Conservation (phyloP, 1,139 yeast species). For the Candida neerlandica region DNA sequence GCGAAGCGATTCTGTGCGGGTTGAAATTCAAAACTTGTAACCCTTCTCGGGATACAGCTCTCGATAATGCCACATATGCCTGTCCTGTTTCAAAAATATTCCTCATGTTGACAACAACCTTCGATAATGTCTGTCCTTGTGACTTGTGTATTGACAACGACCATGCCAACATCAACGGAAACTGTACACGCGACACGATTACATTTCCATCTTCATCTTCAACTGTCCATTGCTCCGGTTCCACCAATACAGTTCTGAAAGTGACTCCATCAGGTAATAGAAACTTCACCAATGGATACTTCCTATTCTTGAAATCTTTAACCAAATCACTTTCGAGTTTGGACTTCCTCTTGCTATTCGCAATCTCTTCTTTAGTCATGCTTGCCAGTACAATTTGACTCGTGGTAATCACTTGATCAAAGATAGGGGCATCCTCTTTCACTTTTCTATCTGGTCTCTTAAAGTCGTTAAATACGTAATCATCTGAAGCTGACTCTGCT, state of each 20-base stretch:
- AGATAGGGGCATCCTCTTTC: too few relatives aligned
- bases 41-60: conserved; percentile 80
- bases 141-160: conserved; percentile 94
- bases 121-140: background rate
- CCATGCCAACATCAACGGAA: conserved; percentile 93
- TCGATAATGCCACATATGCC: conserved; percentile 88
- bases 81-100: conserved; percentile 89
- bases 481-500: background rate
- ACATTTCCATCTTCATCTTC: conserved; percentile 40
- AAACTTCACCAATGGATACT: conserved; percentile 78
- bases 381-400: conserved; percentile 11
- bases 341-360: conserved; percentile 24
- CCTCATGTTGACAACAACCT: conserved; percentile 75
- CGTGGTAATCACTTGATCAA: conserved; percentile 7
- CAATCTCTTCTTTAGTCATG: conserved; percentile 13
- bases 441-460: background rate
- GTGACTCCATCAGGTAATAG: conserved; percentile 64
- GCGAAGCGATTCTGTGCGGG: conserved; percentile 14
- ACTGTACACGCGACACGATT: conserved; percentile 47
- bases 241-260: conserved; percentile 57
- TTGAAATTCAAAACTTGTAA: conserved; percentile 75
- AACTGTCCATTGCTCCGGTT: conserved; percentile 47
- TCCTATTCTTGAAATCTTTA: conserved; percentile 29
- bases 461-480: background rate
- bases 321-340: conserved; percentile 21